These are phyloP conservation scores for Kregervanrija pseudodelftensis DNA, from an alignment of 805 yeast genomes.

Conservation along the genomic window DNA sequence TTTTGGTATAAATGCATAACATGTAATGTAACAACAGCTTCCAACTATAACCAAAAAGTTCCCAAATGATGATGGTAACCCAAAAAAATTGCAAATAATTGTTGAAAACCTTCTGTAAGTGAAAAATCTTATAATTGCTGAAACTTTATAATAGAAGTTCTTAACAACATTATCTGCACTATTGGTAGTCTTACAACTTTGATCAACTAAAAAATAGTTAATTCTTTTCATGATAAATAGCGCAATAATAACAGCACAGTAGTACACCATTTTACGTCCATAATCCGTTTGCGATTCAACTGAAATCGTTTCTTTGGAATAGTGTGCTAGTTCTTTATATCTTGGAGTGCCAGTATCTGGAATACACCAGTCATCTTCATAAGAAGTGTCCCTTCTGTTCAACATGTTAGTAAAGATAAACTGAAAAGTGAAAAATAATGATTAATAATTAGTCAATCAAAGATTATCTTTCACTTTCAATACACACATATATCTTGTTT, in stretches of 20 bases:
- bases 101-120: slow-evolving; percentile 29
- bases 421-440: too few relatives aligned
- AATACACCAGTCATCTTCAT: slow-evolving; percentile 14
- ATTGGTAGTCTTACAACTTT: slow-evolving; percentile 1
- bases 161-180: slow-evolving; percentile 3
- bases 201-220: slow-evolving; percentile 15
- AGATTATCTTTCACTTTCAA: too few relatives aligned
- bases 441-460: too few relatives aligned
- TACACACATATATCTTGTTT: too few relatives aligned
- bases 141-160: slow-evolving; percentile 13
- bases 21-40: slow-evolving; percentile 28
- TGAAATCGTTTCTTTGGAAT: slow-evolving; percentile 26
- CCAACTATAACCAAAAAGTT: slow-evolving; percentile 26
- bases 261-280: slow-evolving; percentile 34
- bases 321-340: slow-evolving; percentile 16
- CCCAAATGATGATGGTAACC: slow-evolving; percentile 34
- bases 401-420: too few relatives aligned
- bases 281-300: slow-evolving; percentile 27
- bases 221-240: slow-evolving; percentile 28
- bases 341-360: slow-evolving; percentile 14
- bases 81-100: slow-evolving; percentile 26
- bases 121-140: slow-evolving; percentile 26
- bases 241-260: slow-evolving; percentile 31
- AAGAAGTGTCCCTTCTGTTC: not conserved
- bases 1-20: slow-evolving; percentile 36